Base-by-base conservation (phyloP, 2,329 filamentous ascomycete genomes). In the Atkinsonella hypoxylon region DNA sequence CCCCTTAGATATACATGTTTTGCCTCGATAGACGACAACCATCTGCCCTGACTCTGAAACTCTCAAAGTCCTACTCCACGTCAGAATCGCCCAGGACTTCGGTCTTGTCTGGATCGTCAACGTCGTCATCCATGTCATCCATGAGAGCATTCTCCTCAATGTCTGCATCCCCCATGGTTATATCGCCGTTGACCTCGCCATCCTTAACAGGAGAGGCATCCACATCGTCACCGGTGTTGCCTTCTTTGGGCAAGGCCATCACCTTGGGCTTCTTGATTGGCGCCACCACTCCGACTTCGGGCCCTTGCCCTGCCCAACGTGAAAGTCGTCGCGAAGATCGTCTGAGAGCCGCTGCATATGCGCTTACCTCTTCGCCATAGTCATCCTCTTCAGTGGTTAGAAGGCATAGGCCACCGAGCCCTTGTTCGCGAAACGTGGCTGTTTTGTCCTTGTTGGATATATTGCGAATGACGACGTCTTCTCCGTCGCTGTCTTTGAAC, bases 351-450 rank as follows among this genome's bases (percentile, higher is more conserved):
- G 84, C 79, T 4, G 81, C 77, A 52, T 87, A 83, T 1, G 79
- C 74, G 50, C 76, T 75, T 6, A 81, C 74, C 64, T 91, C 85
- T 64, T 91, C 87, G 42, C 87, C 87, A 57, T 82, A 86, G 66
- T 91, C 87, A 54, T 88, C 83, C 0, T 74, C 66, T 62, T 90
- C 86, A 15, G 69, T 67, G 18, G 68, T 67, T 0, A 86, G 69
- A 32, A 78, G 81, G 48, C 77, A 79, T 39, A 87, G 73, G 1
- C 82, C 87, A n/a, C 75, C 78, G 49, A 81, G 70, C 7, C 81
- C 79, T 54, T 70, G 70, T 60, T 81, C 77, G 36, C 75, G 71
- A 57, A 82, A 82, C 17, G 63, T 52, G 2, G 62, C 61, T 10
- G 61, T 51, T 11, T 60, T 58, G 40, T 62, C 61, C 20, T 55